These are phyloP conservation scores for Mycena citricolor DNA, from an alignment of 1,284 basidiomycete species.

Conservation along the genomic window DNA sequence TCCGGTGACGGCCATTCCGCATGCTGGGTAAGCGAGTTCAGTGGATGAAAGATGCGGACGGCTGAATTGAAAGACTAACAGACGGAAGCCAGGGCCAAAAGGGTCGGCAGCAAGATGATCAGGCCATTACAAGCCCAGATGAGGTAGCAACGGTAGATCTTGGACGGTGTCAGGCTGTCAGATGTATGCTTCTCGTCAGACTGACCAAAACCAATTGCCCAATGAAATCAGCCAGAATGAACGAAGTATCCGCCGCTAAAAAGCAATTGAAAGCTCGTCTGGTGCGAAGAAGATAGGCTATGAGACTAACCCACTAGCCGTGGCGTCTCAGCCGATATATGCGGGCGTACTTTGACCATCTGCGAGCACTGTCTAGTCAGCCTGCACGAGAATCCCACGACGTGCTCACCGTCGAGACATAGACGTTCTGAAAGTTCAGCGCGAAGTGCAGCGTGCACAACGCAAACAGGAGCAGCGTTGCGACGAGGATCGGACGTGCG, in stretches of 20 bases:
- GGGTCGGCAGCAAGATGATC: slow-evolving; percentile 32
- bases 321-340: slow-evolving; percentile 13
- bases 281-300: too few relatives aligned
- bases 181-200: slow-evolving; percentile 34
- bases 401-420: too few relatives aligned
- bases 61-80: slow-evolving; percentile 28
- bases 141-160: slow-evolving; percentile 41
- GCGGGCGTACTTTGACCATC: slow-evolving; percentile 10
- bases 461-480: slow-evolving; percentile 32
- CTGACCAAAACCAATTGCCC: not conserved
- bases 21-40: slow-evolving; percentile 25
- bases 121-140: slow-evolving; percentile 34
- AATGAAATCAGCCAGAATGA: too few relatives aligned
- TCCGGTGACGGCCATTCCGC: slow-evolving; percentile 26
- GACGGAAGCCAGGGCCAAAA: slow-evolving; percentile 33
- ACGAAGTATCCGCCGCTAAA: too few relatives aligned
- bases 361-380: too few relatives aligned
- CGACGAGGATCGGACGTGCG: slow-evolving; percentile 18
- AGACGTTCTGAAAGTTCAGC: slow-evolving; percentile 39
- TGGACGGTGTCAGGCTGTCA: slow-evolving; percentile 21
- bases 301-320: slow-evolving; percentile 11
- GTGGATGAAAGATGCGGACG: not conserved
- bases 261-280: not conserved
- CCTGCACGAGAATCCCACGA: too few relatives aligned
- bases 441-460: slow-evolving; percentile 37